Base-by-base conservation (phyloP, 1,139 yeast genomes). In the Suhomyces anneliseae region DNA sequence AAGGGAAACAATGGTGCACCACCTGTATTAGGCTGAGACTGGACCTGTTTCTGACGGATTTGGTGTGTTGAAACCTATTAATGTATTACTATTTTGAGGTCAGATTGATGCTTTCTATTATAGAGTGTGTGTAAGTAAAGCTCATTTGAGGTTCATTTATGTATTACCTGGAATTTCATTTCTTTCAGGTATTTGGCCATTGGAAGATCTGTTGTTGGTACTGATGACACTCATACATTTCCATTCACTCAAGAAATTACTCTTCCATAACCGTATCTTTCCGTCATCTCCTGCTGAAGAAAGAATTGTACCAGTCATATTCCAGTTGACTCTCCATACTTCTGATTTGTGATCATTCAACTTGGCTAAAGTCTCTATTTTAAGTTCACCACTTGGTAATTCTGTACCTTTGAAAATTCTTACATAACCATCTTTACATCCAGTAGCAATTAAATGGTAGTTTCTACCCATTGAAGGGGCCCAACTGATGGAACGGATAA, bases 271-370 rank as follows among this genome's bases (percentile, higher is more conserved):
- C 57, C 97, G 76, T 14, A 93, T 84, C 55, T 86, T 84, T 6
- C 97, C 98, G 61, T 93, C 99, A 61, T 92, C 97, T 11, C 99
- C 99, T 3, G 97, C 90, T 42, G 95, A 87, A 51, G 96, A 87
- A 53, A 93, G 71, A 11, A 93, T 85, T 0, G 99, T 90, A 4
- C 97, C 99, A 0, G 98, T 90, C 44, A 86, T 67, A 61, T 93
- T 93, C 98, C 98, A 93, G 35, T 88, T 81, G 7, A 93, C 98
- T 42, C 92, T 79, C 99, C 99, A 93, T 2, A 93, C 97, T 66
- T 93, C 98, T 53, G 87, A 87, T 52, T 82, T 79, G 62, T 90
- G 97, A 59, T 89, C 96, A 54, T 79, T 83, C 45, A 75, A 58
- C 48, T 69, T 63, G 8, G 77, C 79, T 50, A 71, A 56, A 4